Evolutionary conservation across 345 rosid genomes (phyloP).

Genomic region (Geranium rotundifolium): DNA sequence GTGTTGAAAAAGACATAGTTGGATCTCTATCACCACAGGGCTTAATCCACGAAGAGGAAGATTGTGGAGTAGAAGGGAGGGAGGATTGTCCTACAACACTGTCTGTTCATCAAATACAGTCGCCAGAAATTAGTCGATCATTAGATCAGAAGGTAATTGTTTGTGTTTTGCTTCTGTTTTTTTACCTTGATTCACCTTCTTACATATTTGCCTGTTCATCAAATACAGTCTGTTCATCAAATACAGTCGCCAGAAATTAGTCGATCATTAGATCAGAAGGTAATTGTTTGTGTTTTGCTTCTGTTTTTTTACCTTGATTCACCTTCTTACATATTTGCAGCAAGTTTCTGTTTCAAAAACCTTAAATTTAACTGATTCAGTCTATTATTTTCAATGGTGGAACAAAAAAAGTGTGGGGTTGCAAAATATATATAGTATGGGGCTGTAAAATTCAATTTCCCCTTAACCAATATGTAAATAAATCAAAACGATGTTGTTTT

Average conservation of each 20-base stretch:
- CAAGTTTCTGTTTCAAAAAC: no score
- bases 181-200: no score
- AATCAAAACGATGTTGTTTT: no score
- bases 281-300: constrained; percentile 1
- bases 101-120: constrained; percentile 13
- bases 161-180: background rate
- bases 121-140: constrained; percentile 16
- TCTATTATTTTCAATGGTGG: no score
- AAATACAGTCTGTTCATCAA: constrained; percentile 11
- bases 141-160: constrained; percentile 20
- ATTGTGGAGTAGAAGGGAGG: constrained; percentile 9
- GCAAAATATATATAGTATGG: no score
- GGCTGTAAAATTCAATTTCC: no score
- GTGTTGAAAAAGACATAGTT: constrained; percentile 16
- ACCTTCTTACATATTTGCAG: no score
- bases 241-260: constrained; percentile 15
- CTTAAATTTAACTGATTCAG: no score
- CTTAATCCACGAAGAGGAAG: constrained; percentile 12
- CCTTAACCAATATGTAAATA: no score
- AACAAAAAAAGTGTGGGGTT: no score
- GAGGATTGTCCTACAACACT: constrained; percentile 12
- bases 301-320: no score
- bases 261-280: constrained; percentile 21
- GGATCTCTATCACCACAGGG: constrained; percentile 18
- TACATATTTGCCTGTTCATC: no score